These are phyloP conservation scores for Yamadazyma aaseri DNA, from an alignment of 1,139 yeast genomes.

Conservation along the genomic window DNA sequence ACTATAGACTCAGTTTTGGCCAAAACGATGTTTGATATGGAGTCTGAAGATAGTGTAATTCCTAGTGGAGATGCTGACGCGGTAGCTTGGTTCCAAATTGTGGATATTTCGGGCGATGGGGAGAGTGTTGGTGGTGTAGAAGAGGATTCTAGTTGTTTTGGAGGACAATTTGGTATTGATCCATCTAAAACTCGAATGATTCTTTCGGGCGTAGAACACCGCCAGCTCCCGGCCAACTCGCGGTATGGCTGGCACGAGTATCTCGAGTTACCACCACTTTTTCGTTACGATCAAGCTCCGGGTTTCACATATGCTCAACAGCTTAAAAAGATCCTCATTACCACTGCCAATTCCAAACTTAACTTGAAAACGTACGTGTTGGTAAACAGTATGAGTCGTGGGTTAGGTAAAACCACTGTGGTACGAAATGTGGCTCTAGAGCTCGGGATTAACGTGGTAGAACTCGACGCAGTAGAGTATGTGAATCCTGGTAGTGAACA, in stretches of 20 bases:
- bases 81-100: slow-evolving; percentile 81
- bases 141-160: slow-evolving; percentile 1
- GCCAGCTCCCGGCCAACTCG: slow-evolving; percentile 34
- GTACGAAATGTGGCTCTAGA: slow-evolving; percentile 55
- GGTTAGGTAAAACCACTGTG: slow-evolving; percentile 74
- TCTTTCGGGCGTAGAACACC: slow-evolving; percentile 58
- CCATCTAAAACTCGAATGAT: slow-evolving; percentile 64
- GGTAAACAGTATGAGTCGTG: slow-evolving; percentile 67
- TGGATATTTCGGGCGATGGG: slow-evolving; percentile 36
- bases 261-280: slow-evolving; percentile 38
- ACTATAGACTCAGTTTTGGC: slow-evolving; percentile 74
- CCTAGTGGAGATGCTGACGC: slow-evolving; percentile 69
- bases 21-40: slow-evolving; percentile 50
- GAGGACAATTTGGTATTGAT: slow-evolving; percentile 57
- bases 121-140: slow-evolving; percentile 7
- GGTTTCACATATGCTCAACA: slow-evolving; percentile 52
- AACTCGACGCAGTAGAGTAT: slow-evolving; percentile 66
- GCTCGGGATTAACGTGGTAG: slow-evolving; percentile 67
- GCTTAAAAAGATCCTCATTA: slow-evolving; percentile 49
- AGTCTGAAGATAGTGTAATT: slow-evolving; percentile 32
- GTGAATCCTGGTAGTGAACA: slow-evolving; percentile 69
- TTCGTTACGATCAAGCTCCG: slow-evolving; percentile 26
- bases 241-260: slow-evolving; percentile 51
- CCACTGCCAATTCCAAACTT: slow-evolving; percentile 38
- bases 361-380: slow-evolving; percentile 62